Evolutionary conservation across 2,329 filamentous ascomycete genomes (phyloP).

Genomic region (Aspergillus quadricinctus): DNA sequence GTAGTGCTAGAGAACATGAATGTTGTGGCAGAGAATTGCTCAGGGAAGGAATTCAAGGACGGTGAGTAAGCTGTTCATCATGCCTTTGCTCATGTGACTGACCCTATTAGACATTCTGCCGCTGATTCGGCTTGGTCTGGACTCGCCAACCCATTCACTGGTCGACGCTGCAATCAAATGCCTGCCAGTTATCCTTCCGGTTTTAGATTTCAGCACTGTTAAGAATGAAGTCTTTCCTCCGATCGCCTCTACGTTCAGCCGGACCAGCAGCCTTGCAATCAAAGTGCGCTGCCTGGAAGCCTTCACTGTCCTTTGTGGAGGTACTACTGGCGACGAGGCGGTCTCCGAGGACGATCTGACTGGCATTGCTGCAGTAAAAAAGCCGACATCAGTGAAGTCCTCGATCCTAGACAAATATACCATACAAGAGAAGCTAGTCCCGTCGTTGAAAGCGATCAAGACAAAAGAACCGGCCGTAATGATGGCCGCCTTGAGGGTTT

Average conservation of each 20-base stretch:
- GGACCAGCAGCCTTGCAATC: conserved; percentile 88
- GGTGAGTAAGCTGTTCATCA: conserved; percentile 48
- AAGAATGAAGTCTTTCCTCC: conserved; percentile 96
- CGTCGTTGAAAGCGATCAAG: conserved; percentile 86
- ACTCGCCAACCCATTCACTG: conserved; percentile 82
- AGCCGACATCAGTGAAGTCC: conserved; percentile 60
- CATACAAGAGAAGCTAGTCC: conserved; percentile 95
- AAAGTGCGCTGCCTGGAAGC: conserved; percentile 90
- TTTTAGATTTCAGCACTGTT: conserved; percentile 92
- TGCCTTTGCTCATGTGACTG: conserved; percentile 17
- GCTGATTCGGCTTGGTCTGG: conserved; percentile 75
- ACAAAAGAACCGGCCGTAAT: conserved; percentile 98
- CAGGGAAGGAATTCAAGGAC: conserved; percentile 91
- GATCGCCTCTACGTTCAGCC: conserved; percentile 83
- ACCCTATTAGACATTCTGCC: conserved; percentile 69
- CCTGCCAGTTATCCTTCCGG: conserved; percentile 73
- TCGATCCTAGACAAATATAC: conserved; percentile 94
- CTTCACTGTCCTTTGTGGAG: conserved; percentile 84
- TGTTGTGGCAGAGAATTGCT: conserved; percentile 72
- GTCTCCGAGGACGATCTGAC: conserved; percentile 66
- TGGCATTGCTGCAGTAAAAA: conserved; percentile 53
- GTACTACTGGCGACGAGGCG: conserved; percentile 49
- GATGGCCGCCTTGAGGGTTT: conserved; percentile 83
- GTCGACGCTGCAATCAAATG: conserved; percentile 80
- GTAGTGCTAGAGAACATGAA: conserved; percentile 81